Evolutionary conservation across 2,329 filamentous ascomycete species (phyloP), one percentile per base, ranked within the genome.

Genomic region (Myriangium duriaei): DNA sequence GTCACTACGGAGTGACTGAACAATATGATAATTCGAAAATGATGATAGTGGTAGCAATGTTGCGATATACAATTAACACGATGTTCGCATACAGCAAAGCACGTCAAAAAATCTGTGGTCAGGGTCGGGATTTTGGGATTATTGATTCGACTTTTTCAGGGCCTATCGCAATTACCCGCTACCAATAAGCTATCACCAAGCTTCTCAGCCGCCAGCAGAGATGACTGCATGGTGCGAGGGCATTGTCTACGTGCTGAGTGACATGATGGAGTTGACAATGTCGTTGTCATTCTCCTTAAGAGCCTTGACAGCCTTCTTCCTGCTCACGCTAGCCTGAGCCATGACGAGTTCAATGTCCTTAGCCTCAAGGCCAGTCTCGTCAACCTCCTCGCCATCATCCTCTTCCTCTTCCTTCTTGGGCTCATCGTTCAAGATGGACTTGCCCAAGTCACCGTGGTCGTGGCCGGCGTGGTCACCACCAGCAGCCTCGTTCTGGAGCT

Each of bases 261-360:
- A 87, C 91, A 98, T 98, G 71, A 98, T 98, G 55, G 91, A 95
- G 75, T 98, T 98, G 72, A 98, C 91, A 69, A 98, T 98, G 62
- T 98, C 91, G 59, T 96, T 95, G 69, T 96, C 88, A 62, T 98
- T 98, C 72, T 96, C 91, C 72, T 86, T 87, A 60, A 98, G 74
- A 41, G 92, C 91, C 71, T 96, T 98, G 71, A 98, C 77, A 45
- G 91, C 91, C 78, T 96, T 96, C 71, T 93, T 95, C 64, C 91
- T 77, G 54, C 85, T 94, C 55, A 98, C 92, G 57, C 72, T 91
- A 54, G 91, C 91, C 69, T 98, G 88, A 53, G 83, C 85, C 85
- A 96, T 95, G 64, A 98, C 91, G 42, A 98, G 76, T 68, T 98
- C 91, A 58, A 98, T 98, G 63, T 98, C 92, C 79, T 98, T 98